Evolutionary conservation across 768 basidiomycete species (phyloP), one percentile per base, ranked within the genome.

Genomic region (Tylopilus felleus): DNA sequence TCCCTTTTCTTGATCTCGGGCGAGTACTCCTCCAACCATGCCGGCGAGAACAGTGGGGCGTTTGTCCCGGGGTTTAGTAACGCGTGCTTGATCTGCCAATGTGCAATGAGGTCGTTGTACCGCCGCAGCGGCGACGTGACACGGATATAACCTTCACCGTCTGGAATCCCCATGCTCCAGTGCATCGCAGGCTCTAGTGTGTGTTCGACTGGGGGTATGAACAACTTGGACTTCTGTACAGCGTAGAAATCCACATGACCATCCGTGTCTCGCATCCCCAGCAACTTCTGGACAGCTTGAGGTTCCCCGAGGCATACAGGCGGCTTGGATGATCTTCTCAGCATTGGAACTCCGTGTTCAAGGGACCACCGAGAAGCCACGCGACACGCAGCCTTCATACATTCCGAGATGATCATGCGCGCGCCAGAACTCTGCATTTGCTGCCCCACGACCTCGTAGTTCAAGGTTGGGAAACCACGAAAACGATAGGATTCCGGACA

Each of bases 11-110:
- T 67, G 35, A 79, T 62, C 36, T 77, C 65, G 2, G 69, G 59
- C 9, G 70, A 75, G 51, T 81, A 74, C 12, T 64, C 67, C 61
- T 71, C 65, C 63, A 91, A 60, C 68, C 77, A 78, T 28, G 74
- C 70, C 3, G 60, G 45, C 28, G 73, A 73, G 61, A 88, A 85
- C 4, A 76, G 67, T 4, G 77, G 73, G 2, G 66, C 63, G 43
- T 52, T 53, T 6, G 74, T 69, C 35, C 53, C 59, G 8, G 65
- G 67, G 13, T 67, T 71, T 8, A 88, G 72, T 12, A 98, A 70
- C 6, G 80, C 81, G 47, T 85, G 75, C 65, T 97, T 95, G 71
- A 99, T 83, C 68, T 98, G 95, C 93, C 94, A 99, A 72, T 98
- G 97, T 10, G 75, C 73, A 13, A 94, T 68, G 52, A 97, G 68